Percentiles rank a stretch among this genome's conserved stretches.
Conservation (phyloP, 306 rosid genomes). For the Cicer yamashitae region DNA sequence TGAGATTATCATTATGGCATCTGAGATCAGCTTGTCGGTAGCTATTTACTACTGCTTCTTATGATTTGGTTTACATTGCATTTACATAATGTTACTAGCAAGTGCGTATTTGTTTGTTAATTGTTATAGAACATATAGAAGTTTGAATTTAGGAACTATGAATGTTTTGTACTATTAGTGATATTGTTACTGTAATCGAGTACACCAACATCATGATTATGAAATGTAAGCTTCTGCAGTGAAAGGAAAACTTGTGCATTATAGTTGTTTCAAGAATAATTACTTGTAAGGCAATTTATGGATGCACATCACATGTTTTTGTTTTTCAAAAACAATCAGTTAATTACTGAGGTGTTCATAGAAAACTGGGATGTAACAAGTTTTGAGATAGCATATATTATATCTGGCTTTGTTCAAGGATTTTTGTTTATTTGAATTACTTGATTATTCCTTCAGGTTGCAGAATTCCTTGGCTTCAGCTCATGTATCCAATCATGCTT, state of each 20-base stretch:
- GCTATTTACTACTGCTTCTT: not conserved
- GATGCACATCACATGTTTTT: conserved; percentile 3
- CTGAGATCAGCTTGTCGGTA: not conserved
- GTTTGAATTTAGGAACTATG: not conserved
- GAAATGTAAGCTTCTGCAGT: not conserved
- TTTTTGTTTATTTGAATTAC: not conserved
- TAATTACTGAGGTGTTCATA: not conserved
- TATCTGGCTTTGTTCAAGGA: conserved; percentile 17
- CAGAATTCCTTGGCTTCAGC: conserved; percentile 81
- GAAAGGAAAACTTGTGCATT: conserved; percentile 12
- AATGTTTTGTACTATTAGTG: not conserved
- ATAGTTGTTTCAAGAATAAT: conserved; percentile 38
- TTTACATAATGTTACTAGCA: conserved; percentile 22
- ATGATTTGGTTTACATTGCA: not conserved
- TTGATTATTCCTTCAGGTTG: conserved; percentile 61
- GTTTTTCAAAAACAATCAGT: not conserved
- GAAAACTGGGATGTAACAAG: not conserved
- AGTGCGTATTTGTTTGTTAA: conserved; percentile 10
- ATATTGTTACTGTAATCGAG: conserved; percentile 3
- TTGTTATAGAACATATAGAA: not conserved
- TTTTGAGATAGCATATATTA: conserved; percentile 6
- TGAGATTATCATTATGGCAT: conserved; percentile 1
- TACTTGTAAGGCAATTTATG: not conserved
- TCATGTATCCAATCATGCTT: conserved; percentile 84
- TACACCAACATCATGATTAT: conserved; percentile 6